Base-by-base conservation (phyloP, 306 rosid species). In the Amphicarpaea edgeworthii region DNA sequence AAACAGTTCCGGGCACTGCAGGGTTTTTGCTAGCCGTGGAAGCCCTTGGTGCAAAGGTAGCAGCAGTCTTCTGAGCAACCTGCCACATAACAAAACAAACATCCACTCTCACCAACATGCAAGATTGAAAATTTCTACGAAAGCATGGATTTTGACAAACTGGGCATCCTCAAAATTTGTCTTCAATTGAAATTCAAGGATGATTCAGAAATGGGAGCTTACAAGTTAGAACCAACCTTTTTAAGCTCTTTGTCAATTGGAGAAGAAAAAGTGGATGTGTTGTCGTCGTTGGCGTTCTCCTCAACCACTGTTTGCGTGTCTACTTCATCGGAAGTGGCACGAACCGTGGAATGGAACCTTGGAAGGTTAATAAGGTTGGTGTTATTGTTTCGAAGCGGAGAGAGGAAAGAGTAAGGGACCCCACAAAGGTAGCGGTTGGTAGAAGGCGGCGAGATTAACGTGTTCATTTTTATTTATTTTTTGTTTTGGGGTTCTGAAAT, bases 31-130 rank as follows among this genome's bases (percentile, higher is more conserved):
- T 45, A 40, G 97, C 97, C 2, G 92, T 88, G 19, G 97, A 92
- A 81, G 97, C 97, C 77, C 99, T 92, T 54, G 99, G 99, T 71
- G 99, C 99, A 85, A 92, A 95, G 4, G 99, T 95, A 58, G 97
- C 91, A 24, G 99, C 97, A 67, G 99, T 92, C 82, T 95, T 95
- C 77, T 92, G 97, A 78, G 91, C 97, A 66, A 90, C 97, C 99
- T 92, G 80, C 64, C 23, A n/a, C 12, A 38, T 11, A 45, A 34
- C 47, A 73, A 77, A 86, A 55, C 16, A 68, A 61, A 23, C 28
- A 45, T n/a, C 49, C 2, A 70, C 6, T 17, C 30, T 53, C 38
- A 55, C 42, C 68, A 75, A 45, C 73, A 67, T 51, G 80, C 59
- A 68, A 55, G 32, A 19, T 37, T 34, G 3, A 4, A 6, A 57